Evolutionary conservation across 2,329 filamentous ascomycete species (phyloP).

Genomic region (Bipolaris victoriae): DNA sequence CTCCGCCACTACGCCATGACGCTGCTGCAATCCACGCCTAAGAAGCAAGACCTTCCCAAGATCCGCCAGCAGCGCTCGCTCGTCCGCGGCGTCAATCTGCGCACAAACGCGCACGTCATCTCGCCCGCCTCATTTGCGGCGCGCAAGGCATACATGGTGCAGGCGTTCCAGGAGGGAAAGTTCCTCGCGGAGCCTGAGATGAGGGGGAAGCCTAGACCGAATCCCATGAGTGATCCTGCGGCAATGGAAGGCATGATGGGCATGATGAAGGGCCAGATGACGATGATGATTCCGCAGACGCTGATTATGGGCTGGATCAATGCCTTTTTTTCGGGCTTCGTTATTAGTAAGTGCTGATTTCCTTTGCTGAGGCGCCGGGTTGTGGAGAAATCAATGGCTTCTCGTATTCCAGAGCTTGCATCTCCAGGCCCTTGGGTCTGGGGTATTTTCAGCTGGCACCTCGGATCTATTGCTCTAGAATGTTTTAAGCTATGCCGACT

Average conservation of each 20-base stretch:
- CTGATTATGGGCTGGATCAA: slow-evolving; percentile 99
- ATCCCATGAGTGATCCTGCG: slow-evolving; percentile 92
- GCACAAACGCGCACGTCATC: slow-evolving; percentile 80
- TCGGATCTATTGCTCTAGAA: not conserved
- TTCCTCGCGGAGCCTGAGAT: slow-evolving; percentile 89
- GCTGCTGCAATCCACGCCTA: slow-evolving; percentile 84
- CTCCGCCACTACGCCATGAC: slow-evolving; percentile 95
- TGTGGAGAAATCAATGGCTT: too few species aligned
- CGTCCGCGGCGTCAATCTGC: slow-evolving; percentile 81
- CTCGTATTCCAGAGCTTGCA: too few species aligned
- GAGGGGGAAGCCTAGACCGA: slow-evolving; percentile 84
- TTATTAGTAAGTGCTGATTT: slow-evolving; percentile 73
- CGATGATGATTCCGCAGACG: slow-evolving; percentile 99
- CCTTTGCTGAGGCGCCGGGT: not conserved
- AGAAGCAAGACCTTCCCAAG: slow-evolving; percentile 75
- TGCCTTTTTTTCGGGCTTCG: slow-evolving; percentile 97
- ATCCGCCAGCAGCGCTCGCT: slow-evolving; percentile 86
- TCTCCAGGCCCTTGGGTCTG: too few species aligned
- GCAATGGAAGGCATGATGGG: slow-evolving; percentile 99
- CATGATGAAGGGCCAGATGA: slow-evolving; percentile 99
- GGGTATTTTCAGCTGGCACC: not conserved
- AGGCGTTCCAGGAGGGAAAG: slow-evolving; percentile 81
- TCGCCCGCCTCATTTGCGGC: slow-evolving; percentile 77
- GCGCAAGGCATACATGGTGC: slow-evolving; percentile 80
- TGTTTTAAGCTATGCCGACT: too few species aligned